Evolutionary conservation across 306 rosid species (phyloP).

Genomic region (Erythrophleum fordii): DNA sequence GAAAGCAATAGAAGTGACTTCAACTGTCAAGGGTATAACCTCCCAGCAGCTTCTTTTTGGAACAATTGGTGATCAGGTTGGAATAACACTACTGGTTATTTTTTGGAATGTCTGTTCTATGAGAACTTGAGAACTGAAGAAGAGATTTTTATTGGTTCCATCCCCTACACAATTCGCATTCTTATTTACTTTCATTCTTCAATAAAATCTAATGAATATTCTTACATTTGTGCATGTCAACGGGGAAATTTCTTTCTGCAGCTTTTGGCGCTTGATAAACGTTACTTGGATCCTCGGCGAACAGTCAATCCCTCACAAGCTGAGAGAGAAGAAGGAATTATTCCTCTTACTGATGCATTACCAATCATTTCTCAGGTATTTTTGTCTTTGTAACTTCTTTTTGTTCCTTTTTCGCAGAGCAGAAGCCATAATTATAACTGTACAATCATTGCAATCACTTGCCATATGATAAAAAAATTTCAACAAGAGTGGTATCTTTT

Average conservation of each 20-base stretch:
- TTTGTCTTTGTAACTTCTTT: background rate
- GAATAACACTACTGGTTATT: slow-evolving; percentile 25
- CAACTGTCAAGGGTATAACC: slow-evolving; percentile 93
- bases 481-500: background rate
- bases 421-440: background rate
- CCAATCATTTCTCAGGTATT: slow-evolving; percentile 90
- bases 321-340: slow-evolving; percentile 95
- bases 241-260: slow-evolving; percentile 34
- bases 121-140: slow-evolving; percentile 25
- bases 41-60: slow-evolving; percentile 97
- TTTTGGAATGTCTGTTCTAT: background rate
- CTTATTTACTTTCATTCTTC: slow-evolving; percentile 17
- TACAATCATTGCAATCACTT: slow-evolving; percentile 8
- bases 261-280: slow-evolving; percentile 98
- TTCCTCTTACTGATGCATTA: slow-evolving; percentile 93
- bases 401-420: background rate
- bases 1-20: slow-evolving; percentile 86
- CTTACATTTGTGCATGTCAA: slow-evolving; percentile 19
- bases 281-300: slow-evolving; percentile 88
- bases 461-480: background rate
- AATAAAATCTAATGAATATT: slow-evolving; percentile 23
- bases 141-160: background rate
- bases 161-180: background rate
- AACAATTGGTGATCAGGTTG: slow-evolving; percentile 94
- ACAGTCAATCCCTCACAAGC: slow-evolving; percentile 82